Evolutionary conservation across 2,329 filamentous ascomycete genomes (phyloP).

Genomic region (Podosphaera aphanis): DNA sequence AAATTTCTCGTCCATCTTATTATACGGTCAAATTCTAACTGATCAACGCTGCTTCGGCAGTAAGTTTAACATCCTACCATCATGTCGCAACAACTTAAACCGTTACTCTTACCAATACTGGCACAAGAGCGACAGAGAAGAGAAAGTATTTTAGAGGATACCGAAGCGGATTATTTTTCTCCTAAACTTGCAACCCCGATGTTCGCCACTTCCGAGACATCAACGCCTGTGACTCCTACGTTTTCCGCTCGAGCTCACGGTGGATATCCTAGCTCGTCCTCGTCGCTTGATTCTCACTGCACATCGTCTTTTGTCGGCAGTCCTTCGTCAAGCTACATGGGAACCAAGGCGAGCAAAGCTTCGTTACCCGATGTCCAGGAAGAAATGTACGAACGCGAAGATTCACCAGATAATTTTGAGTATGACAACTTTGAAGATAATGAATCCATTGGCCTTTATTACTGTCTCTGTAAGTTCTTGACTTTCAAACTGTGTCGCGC

Average conservation of each 20-base stretch:
- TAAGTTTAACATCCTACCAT: neutral
- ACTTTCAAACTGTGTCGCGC: neutral
- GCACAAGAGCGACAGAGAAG: conserved; percentile 26
- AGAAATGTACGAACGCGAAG: conserved; percentile 50
- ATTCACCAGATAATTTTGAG: conserved; percentile 25
- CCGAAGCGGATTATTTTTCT: conserved; percentile 13
- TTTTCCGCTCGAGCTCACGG: conserved; percentile 37
- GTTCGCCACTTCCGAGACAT: conserved; percentile 40
- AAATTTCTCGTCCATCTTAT: no score
- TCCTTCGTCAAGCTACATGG: conserved; percentile 30
- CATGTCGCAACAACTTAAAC: conserved; percentile 24
- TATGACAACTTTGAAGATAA: conserved; percentile 17
- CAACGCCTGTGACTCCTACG: conserved; percentile 47
- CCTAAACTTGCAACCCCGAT: conserved; percentile 12
- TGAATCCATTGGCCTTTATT: conserved; percentile 28
- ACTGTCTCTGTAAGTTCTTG: conserved; percentile 48
- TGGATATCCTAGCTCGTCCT: conserved; percentile 50
- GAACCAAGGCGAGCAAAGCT: conserved; percentile 35
- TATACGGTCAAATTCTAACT: neutral
- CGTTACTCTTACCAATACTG: conserved; percentile 28
- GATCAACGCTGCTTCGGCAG: neutral
- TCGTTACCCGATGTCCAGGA: conserved; percentile 65
- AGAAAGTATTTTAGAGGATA: conserved; percentile 15
- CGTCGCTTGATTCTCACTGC: conserved; percentile 42
- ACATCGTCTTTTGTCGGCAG: conserved; percentile 25